Base-by-base conservation (phyloP, 768 basidiomycete species). In the Austroboletus eburneus region DNA sequence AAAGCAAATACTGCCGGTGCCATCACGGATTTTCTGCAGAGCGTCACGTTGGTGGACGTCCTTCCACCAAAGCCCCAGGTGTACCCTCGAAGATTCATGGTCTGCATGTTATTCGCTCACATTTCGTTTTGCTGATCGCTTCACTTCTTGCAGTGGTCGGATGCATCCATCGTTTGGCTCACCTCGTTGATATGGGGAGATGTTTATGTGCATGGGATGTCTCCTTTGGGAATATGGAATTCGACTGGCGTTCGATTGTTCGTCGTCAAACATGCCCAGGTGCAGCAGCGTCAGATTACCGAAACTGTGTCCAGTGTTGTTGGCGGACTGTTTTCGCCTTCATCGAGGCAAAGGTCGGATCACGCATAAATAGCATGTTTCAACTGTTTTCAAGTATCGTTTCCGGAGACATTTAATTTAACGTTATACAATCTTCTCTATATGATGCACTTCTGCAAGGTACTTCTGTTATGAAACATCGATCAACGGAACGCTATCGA, bases 111-210 rank as follows among this genome's bases (percentile, higher is more conserved):
- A 35, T 35, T 42, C 38, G 36, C n/a, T 35, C 37, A 25, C 32
- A 20, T 23, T 5, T 36, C 38, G 21, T 47, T 24, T 2, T 27
- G 39, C 44, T 45, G 22, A 48, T 34, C 43, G 44, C 34, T 39
- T 8, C 10, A 38, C 9, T n/a, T n/a, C n/a, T n/a, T n/a, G n/a
- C 46, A 94, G 90, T 96, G 93, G 93, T 88, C 92, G 12, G 88
- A 93, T 55, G 85, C 90, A 2, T 93, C 91, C 3, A 74, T 87
- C 49, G 77, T 93, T 16, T 97, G 96, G 95, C 74, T 95, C 30
- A 89, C 92, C 4, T 92, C 90, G 1, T 69, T 97, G 43, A 83
- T 94, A 18, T 99, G 95, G 93, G 94, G 96, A 33, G 91, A 94
- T 62, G 79, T 95, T 17, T 99, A 94, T 61, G 87, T 96, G 18